Evolutionary conservation across 208 protist species (phyloP).

Genomic region (Novymonas esmeraldas): DNA sequence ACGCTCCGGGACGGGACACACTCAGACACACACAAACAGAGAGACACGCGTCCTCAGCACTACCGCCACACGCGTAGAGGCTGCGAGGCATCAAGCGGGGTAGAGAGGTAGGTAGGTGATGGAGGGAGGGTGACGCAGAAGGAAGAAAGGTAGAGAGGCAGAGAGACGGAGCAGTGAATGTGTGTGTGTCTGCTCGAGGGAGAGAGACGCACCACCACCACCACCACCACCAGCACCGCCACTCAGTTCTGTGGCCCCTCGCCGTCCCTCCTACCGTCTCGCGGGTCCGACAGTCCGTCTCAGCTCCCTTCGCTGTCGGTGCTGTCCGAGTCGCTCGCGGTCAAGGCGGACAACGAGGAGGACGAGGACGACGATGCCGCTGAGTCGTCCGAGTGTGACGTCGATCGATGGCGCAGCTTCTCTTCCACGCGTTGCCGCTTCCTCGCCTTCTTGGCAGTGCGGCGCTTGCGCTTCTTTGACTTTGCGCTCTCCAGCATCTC

Average conservation of each 20-base stretch:
- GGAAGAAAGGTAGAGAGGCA: not conserved
- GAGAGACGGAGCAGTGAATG: not conserved
- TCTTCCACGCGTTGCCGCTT: constrained; percentile 21
- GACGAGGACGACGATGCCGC: constrained; percentile 6
- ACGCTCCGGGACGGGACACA: too few species aligned
- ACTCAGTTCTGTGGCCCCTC: too few species aligned
- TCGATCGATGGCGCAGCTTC: constrained; percentile 1
- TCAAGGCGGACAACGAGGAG: constrained; percentile 5
- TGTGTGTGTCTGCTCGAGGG: too few species aligned
- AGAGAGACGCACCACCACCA: too few species aligned
- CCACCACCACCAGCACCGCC: too few species aligned
- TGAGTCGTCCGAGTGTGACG: constrained; percentile 3
- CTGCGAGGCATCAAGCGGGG: not conserved
- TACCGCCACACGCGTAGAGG: too few species aligned
- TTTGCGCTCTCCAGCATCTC: constrained; percentile 39
- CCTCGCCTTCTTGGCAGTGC: constrained; percentile 33
- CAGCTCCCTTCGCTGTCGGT: not conserved
- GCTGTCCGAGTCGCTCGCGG: constrained; percentile 12
- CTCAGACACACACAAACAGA: too few species aligned
- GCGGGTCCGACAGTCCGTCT: not conserved
- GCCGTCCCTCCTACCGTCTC: too few species aligned
- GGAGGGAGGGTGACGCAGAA: too few species aligned
- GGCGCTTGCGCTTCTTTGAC: constrained; percentile 62
- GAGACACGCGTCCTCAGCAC: too few species aligned
- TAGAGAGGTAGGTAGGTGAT: too few species aligned